A percentile compares a stretch with the other conserved stretches of the same genome.
Evolutionary conservation across 2,329 filamentous ascomycete species (phyloP).

Genomic region (Trichoderma pleuroti): DNA sequence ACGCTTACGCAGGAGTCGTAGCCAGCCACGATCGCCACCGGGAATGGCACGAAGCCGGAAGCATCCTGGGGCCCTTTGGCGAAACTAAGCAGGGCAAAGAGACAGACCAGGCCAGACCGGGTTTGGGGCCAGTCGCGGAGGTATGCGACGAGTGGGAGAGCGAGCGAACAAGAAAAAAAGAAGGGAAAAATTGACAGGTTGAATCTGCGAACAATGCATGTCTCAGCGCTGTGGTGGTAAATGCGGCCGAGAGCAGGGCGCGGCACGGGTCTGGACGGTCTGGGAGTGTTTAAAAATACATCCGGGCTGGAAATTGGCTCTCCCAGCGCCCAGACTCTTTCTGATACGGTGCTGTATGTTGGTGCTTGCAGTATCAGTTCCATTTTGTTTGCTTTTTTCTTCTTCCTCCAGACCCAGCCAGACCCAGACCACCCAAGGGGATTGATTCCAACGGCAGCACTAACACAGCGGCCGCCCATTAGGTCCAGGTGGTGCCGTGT

Average conservation of each 20-base stretch:
- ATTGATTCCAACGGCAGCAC: neutral
- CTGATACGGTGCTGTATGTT: neutral
- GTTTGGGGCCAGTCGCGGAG: neutral
- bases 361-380: neutral
- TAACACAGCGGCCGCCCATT: neutral
- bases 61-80: neutral
- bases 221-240: neutral
- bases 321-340: neutral
- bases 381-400: neutral
- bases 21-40: constrained; percentile 9
- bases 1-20: neutral
- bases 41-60: constrained; percentile 1
- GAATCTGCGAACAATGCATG: constrained; percentile 13
- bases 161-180: neutral
- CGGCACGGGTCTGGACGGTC: neutral
- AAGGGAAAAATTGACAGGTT: neutral
- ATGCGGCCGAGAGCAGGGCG: neutral
- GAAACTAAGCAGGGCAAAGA: neutral
- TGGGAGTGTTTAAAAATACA: neutral
- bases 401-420: neutral
- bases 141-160: neutral
- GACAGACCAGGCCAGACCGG: neutral
- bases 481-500: neutral
- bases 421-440: neutral
- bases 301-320: neutral